Percentiles rank a stretch among this genome's conserved stretches.
These are phyloP conservation scores for Saitozyma sp. DNA, from an alignment of 768 basidiomycete species.

Conservation along the genomic window DNA sequence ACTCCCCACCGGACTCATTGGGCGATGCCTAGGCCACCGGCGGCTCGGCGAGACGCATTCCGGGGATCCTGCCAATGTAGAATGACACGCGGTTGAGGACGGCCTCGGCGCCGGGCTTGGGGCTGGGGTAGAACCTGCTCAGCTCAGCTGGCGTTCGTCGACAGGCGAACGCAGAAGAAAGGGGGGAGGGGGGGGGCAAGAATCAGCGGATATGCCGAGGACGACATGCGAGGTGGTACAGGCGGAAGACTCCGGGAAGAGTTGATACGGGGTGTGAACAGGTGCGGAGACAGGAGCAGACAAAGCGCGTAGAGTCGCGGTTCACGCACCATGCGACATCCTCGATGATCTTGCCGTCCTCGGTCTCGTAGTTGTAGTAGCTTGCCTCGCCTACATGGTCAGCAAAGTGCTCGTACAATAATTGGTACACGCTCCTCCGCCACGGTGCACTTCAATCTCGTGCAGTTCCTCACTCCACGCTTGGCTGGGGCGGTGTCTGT, in stretches of 20 bases:
- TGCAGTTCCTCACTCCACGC: no score
- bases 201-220: no score
- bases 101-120: constrained; percentile 42
- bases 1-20: no score
- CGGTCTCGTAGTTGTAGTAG: constrained; percentile 46
- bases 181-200: not conserved
- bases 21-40: constrained; percentile 11
- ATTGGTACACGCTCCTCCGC: no score
- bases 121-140: constrained; percentile 47
- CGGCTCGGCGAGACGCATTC: constrained; percentile 33
- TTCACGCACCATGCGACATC: constrained; percentile 46
- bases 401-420: not conserved
- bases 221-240: no score
- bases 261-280: no score
- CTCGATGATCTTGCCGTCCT: constrained; percentile 44
- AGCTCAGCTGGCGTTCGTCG: not conserved
- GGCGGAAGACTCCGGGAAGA: no score
- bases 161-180: not conserved
- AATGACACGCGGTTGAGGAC: constrained; percentile 45
- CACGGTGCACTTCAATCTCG: no score
- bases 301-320: no score
- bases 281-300: no score
- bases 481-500: no score
- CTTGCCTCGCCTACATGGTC: constrained; percentile 33
- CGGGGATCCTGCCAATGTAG: constrained; percentile 43